Evolutionary conservation across 164 flowering plant genomes (phyloP), one percentile per base, ranked within the genome.

Genomic region (Taxillus chinensis): DNA sequence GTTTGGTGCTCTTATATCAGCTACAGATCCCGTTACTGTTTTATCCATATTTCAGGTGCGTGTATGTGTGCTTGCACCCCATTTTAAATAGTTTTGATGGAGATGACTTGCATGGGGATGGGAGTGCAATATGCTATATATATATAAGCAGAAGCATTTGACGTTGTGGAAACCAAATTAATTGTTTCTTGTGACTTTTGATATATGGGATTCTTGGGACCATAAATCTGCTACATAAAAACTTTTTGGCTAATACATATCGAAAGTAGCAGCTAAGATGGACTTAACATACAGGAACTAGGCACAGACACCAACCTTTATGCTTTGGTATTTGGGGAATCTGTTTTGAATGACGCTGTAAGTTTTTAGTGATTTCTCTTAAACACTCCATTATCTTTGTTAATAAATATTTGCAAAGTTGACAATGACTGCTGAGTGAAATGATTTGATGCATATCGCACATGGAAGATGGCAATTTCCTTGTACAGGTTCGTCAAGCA

Each of bases 11-110:
- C 93, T 95, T 45, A 95, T 95, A 69, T 95, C 99, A 38, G 97
- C 99, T 60, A 95, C 99, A 3, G 99, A 95, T 80, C 99, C 99
- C 57, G 97, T 95, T 76, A 95, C 99, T 56, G 99, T 95, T 63
- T 71, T 95, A 60, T 86, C 99, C 64, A 95, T 95, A 68, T 93
- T 93, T 73, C 99, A 93, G 96, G 99, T 90, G 17, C 1, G 15
- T 63, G 53, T 7, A 41, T 55, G 58, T 13, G 58, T 13, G 7
- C 16, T 16, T 55, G 27, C 27, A 27, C 27, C 27, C 27, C 27
- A 27, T 27, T 27, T 27, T 27, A 27, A 27, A 27, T 27, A 27
- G 27, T 27, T 27, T 27, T 27, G 27, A 27, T 27, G 27, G 27
- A 27, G 27, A 27, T 27, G 27, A 27, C 27, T 27, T 27, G 27